Evolutionary conservation across 148 eudicot genomes (phyloP), one percentile per base, ranked within the genome.

Genomic region (Cornus kousa): DNA sequence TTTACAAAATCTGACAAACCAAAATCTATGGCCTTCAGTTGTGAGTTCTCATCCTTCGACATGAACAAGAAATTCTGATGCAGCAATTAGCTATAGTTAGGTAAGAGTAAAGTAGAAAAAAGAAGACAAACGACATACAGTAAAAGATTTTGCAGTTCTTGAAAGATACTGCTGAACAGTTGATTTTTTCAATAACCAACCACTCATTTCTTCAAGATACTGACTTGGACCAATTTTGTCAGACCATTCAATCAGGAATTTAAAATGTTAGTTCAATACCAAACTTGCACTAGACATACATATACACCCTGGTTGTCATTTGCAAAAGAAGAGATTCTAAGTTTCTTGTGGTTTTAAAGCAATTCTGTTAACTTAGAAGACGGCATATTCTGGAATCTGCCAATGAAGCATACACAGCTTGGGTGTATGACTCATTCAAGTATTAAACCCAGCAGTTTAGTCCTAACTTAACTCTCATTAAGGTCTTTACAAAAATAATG

Each of bases 61-160:
- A 85, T 82, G 77, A 89, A 93, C 46, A 93, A 83, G 75, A 93
- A 93, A 80, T 93, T 93, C 98, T 93, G 93, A 73, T 71, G 37
- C 78, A 86, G 46, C 69, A 82, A 77, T 70, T 77, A 76, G 72
- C 40, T 39, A 73, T 50, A 68, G 71, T 81, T 57, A 83, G 82
- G 67, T 48, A 67, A 39, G 53, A 76, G 57, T 35, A 57, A 22
- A 19, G 68, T 16, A 39, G 22, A 9, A 33, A 77, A 39, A 5
- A 68, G 23, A 37, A 67, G 37, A 22, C 23, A 35, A 28, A 23
- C 67, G 0, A 46, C 64, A 53, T 28, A 5, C 0, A 50, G 67
- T 22, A 28, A 65, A 39, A 68, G 28, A 16, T 50, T 28, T 31
- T 59, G 20, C 9, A 10, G 13, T 13, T 37, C 23, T 8, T 9